Evolutionary conservation across 2,329 filamentous ascomycete species (phyloP), one percentile per base, ranked within the genome.

Genomic region (Fusarium liriodendri): DNA sequence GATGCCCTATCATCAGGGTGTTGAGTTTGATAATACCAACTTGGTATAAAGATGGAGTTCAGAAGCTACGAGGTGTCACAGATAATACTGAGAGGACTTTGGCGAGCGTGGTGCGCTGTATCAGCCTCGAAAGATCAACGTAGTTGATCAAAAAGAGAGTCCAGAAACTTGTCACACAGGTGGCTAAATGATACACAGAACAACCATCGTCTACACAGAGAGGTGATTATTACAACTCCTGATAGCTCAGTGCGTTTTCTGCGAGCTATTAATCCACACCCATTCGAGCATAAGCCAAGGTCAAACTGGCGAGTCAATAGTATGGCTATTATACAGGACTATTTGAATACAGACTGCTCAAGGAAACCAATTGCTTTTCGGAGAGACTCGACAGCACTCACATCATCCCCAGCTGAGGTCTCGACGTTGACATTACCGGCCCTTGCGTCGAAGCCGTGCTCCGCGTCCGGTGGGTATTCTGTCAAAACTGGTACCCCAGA

Each of bases 381-480:
- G 11, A 77, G 8, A 37, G 54, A 72, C n/a, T 65, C 35, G 2
- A 70, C 10, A 1, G 50, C 69, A 0, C 37, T 4, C 3, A 71
- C 27, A 0, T 14, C 16, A 29, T 75, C 66, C 5, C 57, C 67
- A 5, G 63, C 38, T 3, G n/a, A 14, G 4, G 45, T 69, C 9
- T 77, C 73, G 1, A 75, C 61, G 27, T 76, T 63, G 1, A 75
- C 16, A 1, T 75, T 61, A 0, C 75, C 75, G 1, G 55, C 16
- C 11, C 58, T 45, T 2, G 14, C n/a, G 16, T 77, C 75, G 3
- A 77, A 77, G 0, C 75, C 75, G 22, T 77, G 75, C 13, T 77
- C 75, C 1, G 65, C 75, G 25, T 75, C 58, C 0, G 68, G 64
- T 0, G 75, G 75, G 5, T 73, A 77, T 16, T 76, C 71, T 4